phyloP scores from a whole-genome alignment of 768 basidiomycete species.

The Suillus sp. region DNA sequence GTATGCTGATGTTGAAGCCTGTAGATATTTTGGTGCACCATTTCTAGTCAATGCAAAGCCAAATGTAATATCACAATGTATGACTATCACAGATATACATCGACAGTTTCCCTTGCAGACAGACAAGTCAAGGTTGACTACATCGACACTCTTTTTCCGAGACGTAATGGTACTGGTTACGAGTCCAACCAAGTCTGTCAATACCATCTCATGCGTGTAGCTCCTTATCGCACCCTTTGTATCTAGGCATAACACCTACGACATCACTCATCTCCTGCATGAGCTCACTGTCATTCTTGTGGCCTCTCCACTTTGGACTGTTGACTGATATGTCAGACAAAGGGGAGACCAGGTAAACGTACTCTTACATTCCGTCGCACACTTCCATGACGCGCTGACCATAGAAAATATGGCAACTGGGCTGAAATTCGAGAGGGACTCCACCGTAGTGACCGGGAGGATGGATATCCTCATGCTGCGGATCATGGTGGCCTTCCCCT shows the following conservation, averaged over 20 bases:
- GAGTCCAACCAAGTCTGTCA: neutral
- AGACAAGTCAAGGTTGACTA: neutral
- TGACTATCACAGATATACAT: neutral
- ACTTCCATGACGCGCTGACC: slow-evolving; percentile 10
- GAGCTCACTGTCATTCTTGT: slow-evolving; percentile 11
- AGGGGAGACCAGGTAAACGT: neutral
- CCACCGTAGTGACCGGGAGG: neutral
- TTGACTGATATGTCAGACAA: neutral
- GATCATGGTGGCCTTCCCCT: neutral
- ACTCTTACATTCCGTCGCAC: slow-evolving; percentile 11
- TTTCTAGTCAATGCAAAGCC: neutral
- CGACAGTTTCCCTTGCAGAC: neutral
- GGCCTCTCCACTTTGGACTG: slow-evolving; percentile 12
- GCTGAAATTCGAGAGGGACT: slow-evolving; percentile 12
- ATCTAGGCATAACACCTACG: slow-evolving; percentile 1
- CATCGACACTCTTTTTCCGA: neutral
- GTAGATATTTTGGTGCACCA: neutral
- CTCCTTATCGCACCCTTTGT: neutral
- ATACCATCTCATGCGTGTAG: neutral
- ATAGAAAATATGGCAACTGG: slow-evolving; percentile 14
- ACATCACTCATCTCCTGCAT: slow-evolving; percentile 12
- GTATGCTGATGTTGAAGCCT: neutral
- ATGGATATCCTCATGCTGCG: slow-evolving; percentile 1
- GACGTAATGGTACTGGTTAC: neutral
- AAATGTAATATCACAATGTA: neutral